phyloP scores from a whole-genome alignment of 2,329 filamentous ascomycete genomes.

The Fusarium torulosum region DNA sequence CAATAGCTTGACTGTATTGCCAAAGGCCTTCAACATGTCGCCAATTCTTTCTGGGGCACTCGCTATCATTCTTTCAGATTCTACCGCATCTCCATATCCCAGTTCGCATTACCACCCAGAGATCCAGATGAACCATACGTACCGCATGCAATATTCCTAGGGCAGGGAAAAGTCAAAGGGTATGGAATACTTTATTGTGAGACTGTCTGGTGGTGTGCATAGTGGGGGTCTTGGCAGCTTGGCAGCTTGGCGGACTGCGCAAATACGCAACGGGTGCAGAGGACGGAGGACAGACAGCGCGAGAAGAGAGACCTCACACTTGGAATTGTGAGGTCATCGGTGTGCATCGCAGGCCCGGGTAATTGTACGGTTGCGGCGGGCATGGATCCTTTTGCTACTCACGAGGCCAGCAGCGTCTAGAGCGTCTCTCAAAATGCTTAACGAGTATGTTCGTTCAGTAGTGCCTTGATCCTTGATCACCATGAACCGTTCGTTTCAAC shows the following conservation, averaged over 20 bases:
- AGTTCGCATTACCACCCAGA: conserved; percentile 29
- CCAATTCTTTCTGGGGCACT: neutral
- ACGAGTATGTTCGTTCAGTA: conserved; percentile 18
- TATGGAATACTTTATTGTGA: conserved; percentile 21
- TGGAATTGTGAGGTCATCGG: conserved; percentile 44
- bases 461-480: conserved; percentile 22
- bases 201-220: conserved; percentile 42
- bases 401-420: conserved; percentile 20
- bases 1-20: neutral
- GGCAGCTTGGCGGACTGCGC: conserved; percentile 35
- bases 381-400: conserved; percentile 9
- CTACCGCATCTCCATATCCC: conserved; percentile 18
- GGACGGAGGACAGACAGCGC: conserved; percentile 7
- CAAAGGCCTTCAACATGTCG: neutral
- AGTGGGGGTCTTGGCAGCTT: conserved; percentile 43
- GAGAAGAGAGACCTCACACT: conserved; percentile 32
- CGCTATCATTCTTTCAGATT: conserved; percentile 14
- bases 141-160: conserved; percentile 7
- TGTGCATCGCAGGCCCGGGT: conserved; percentile 28
- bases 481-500: conserved; percentile 27
- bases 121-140: conserved; percentile 4
- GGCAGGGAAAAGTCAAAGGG: conserved; percentile 14
- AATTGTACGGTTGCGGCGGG: conserved; percentile 29
- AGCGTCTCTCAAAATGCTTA: conserved; percentile 17
- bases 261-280: conserved; percentile 26